These are phyloP conservation scores for Mycena albidolilacea DNA, from an alignment of 768 basidiomycete species.

Conservation along the genomic window DNA sequence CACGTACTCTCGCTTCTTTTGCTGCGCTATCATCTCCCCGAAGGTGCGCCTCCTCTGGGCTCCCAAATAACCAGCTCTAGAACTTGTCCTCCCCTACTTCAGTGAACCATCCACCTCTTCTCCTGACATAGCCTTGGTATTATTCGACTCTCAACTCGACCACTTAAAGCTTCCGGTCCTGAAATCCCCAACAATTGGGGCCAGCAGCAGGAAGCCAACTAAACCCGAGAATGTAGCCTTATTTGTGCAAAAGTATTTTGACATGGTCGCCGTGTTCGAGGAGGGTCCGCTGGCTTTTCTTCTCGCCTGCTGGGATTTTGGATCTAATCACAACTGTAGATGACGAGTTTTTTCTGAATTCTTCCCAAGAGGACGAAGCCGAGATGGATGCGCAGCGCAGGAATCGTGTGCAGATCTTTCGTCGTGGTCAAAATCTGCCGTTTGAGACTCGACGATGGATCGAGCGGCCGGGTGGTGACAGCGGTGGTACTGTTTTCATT, in stretches of 20 bases:
- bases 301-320: not conserved
- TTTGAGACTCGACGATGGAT: slow-evolving; percentile 29
- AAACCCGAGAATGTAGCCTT: slow-evolving; percentile 54
- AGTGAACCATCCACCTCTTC: slow-evolving; percentile 13
- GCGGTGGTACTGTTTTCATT: slow-evolving; percentile 28
- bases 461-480: slow-evolving; percentile 15
- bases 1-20: slow-evolving; percentile 60
- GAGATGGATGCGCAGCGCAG: slow-evolving; percentile 21
- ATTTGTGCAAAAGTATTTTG: slow-evolving; percentile 69
- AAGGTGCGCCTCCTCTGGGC: slow-evolving; percentile 37
- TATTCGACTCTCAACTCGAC: slow-evolving; percentile 76
- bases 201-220: slow-evolving; percentile 40
- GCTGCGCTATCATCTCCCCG: slow-evolving; percentile 50
- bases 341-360: slow-evolving; percentile 33
- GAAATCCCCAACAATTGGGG: slow-evolving; percentile 45
- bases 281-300: slow-evolving; percentile 50
- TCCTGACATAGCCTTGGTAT: slow-evolving; percentile 53
- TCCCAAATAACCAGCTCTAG: not conserved
- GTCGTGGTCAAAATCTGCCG: not conserved
- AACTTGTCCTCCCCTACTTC: not conserved
- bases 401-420: slow-evolving; percentile 32
- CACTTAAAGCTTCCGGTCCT: slow-evolving; percentile 65
- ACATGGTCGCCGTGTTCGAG: slow-evolving; percentile 62
- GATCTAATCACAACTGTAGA: not conserved
- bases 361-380: slow-evolving; percentile 37